Evolutionary conservation across 2,329 filamentous ascomycete genomes (phyloP).

Genomic region (Xylaria hypoxylon): DNA sequence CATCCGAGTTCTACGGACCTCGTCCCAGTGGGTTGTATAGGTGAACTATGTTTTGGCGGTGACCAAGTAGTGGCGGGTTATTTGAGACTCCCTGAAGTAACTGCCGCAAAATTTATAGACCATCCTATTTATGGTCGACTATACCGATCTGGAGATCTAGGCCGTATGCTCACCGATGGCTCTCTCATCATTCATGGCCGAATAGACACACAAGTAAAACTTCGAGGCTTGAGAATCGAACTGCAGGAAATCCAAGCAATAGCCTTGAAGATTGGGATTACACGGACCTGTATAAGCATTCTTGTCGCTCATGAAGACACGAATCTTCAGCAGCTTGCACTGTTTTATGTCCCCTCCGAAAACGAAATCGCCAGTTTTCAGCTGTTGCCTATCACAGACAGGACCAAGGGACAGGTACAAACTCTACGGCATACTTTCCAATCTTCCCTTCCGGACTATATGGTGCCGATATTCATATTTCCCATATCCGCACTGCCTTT

Average conservation of each 20-base stretch:
- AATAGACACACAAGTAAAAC: slow-evolving; percentile 83
- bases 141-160: slow-evolving; percentile 86
- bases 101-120: slow-evolving; percentile 73
- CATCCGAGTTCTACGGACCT: slow-evolving; percentile 58
- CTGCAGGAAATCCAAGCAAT: slow-evolving; percentile 78
- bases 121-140: slow-evolving; percentile 77
- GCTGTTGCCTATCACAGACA: slow-evolving; percentile 53
- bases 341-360: slow-evolving; percentile 72
- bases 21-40: slow-evolving; percentile 77
- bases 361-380: slow-evolving; percentile 47
- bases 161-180: slow-evolving; percentile 80
- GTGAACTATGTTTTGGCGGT: slow-evolving; percentile 89
- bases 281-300: slow-evolving; percentile 73
- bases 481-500: slow-evolving; percentile 76
- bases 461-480: slow-evolving; percentile 81
- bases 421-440: slow-evolving; percentile 67
- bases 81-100: slow-evolving; percentile 72
- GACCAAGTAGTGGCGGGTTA: slow-evolving; percentile 81
- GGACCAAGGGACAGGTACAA: slow-evolving; percentile 50
- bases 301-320: slow-evolving; percentile 59
- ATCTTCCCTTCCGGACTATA: slow-evolving; percentile 75
- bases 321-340: slow-evolving; percentile 67
- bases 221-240: slow-evolving; percentile 84
- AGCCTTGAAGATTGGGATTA: slow-evolving; percentile 63
- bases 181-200: slow-evolving; percentile 79